Evolutionary conservation across 2,329 filamentous ascomycete species (phyloP), one percentile per base, ranked within the genome.

Genomic region (Diplodia seriata): DNA sequence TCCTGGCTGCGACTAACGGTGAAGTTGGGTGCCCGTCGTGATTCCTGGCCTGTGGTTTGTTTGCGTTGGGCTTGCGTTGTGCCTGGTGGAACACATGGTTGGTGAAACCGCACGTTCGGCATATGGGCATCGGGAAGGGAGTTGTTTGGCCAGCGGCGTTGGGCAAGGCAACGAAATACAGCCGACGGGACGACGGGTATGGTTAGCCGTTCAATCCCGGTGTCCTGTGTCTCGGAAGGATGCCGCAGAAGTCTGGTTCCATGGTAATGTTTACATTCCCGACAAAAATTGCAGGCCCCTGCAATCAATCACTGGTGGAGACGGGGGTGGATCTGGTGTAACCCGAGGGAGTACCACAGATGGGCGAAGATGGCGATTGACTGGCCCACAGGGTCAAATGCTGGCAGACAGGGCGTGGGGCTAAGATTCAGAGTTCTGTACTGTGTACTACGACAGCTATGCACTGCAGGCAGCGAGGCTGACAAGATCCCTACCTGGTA

Each of bases 211-310:
- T 63, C 12, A 11, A 63, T 33, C 59, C 59, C 59, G 59, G 59
- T 51, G 36, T 63, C 47, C 47, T 63, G 59, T 63, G 59, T 63
- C 26, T 63, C 59, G 43, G 59, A 63, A 63, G 38, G 36, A 20
- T 20, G 29, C 31, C 47, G 59, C 59, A 61, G 57, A 26, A 20
- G 6, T 12, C 38, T 29, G 59, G 50, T 38, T 33, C 59, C 59
- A 63, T 63, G 59, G 59, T 63, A 63, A 63, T 31, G 31, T 51
- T 31, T 12, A 38, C 40, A 40, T 63, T 63, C 59, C 59, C 59
- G 59, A 63, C 47, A 38, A 26, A 26, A 38, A 23, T 26, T 51
- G 43, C 59, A 38, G 36, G 47, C 59, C 59, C 47, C 47, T 63
- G 59, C 12, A 31, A 38, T 23, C n/a, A 51, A 51, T 26, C 31